Base-by-base conservation (phyloP, 1,139 yeast genomes). In the Dujonia santamariae region DNA sequence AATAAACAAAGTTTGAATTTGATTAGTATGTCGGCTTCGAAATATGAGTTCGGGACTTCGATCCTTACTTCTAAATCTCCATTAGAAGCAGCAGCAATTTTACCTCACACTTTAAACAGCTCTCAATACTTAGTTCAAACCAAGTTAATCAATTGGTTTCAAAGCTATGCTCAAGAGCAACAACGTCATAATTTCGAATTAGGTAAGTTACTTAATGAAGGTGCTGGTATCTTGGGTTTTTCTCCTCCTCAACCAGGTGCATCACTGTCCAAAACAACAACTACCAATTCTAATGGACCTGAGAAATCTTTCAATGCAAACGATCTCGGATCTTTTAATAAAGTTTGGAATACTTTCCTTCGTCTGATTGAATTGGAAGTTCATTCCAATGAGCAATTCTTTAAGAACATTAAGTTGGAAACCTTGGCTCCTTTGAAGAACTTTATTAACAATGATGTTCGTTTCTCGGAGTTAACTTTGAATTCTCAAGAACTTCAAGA, bases 301-400 rank as follows among this genome's bases (percentile, higher is more conserved):
- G 24, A 25, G 4, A 26, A 26, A 55, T 56, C 34, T 15, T n/a
- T 20, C 11, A 54, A 61, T 41, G 51, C 59, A 27, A 63, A 63
- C 27, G 72, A 80, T 35, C 67, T 77, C 40, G 85, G 86, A 19
- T 63, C 74, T 36, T 62, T 78, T 35, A 65, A 73, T 19, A 70
- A 70, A 31, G 53, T 80, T 36, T 82, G 87, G 86, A 65, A 67
- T 39, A 68, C 78, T 30, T 63, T 80, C 28, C 54, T 81, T 24
- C 64, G 64, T 26, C 69, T 75, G 28, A 57, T 82, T 26, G 67
- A 72, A 45, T 61, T 68, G 24, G 85, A 82, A 47, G 61, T 76
- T 35, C 63, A 66, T 28, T 60, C 76, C 22, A 74, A 73, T 46
- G 80, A 78, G 38, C 57, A 65, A 22, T 63, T 77, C 32, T 69